Percentiles rank a stretch among this genome's conserved stretches.
Evolutionary conservation across 345 rosid genomes (phyloP).

Genomic region (Noccaea bulbosa): DNA sequence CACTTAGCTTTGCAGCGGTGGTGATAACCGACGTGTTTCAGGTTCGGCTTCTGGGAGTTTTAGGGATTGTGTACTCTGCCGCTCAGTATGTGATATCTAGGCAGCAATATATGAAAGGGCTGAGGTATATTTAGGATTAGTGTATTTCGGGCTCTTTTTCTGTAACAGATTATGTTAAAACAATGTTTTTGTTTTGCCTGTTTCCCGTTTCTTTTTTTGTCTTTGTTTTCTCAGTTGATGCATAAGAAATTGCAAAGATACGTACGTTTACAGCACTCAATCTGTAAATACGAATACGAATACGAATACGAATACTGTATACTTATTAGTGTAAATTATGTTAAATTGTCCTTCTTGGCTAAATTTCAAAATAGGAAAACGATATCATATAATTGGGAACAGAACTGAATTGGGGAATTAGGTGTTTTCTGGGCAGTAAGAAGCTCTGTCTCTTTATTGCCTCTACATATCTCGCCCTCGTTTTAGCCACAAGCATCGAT

Average conservation of each 20-base stretch:
- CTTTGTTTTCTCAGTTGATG: constrained; percentile 21
- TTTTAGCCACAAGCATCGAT: background rate
- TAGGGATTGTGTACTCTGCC: constrained; percentile 81
- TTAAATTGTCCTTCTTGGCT: too few species aligned
- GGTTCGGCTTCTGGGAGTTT: constrained; percentile 76
- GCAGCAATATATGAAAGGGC: constrained; percentile 88
- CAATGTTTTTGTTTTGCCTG: constrained; percentile 14
- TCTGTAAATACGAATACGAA: too few species aligned
- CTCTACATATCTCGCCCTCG: background rate
- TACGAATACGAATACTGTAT: too few species aligned
- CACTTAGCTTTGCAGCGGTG: constrained; percentile 88
- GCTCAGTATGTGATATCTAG: constrained; percentile 88
- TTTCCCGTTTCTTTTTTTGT: background rate
- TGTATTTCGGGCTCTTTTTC: constrained; percentile 8
- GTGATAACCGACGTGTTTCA: constrained; percentile 83
- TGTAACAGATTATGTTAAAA: constrained; percentile 37
- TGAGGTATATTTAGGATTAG: constrained; percentile 80
- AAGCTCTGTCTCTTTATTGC: background rate
- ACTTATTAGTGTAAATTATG: too few species aligned
- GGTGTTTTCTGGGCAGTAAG: background rate
- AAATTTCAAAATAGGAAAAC: too few species aligned
- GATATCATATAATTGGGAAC: too few species aligned
- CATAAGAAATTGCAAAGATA: constrained; percentile 34
- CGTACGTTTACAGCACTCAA: constrained; percentile 14
- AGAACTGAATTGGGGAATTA: too few species aligned